phyloP scores from a whole-genome alignment of 2,329 filamentous ascomycete genomes.

The Beauveria pseudobassiana region DNA sequence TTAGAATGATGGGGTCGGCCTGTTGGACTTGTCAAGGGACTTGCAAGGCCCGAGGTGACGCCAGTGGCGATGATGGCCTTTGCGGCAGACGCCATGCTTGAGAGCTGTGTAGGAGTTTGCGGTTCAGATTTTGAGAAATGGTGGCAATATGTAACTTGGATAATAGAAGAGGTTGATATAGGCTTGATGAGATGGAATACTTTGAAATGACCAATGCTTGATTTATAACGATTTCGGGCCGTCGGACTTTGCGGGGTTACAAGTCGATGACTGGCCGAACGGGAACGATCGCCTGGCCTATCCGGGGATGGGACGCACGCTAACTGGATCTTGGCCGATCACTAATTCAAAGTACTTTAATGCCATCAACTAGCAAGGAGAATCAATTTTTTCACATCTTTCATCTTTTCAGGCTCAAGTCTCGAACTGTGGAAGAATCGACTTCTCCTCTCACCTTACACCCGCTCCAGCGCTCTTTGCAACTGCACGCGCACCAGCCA shows the following conservation, averaged over 20 bases:
- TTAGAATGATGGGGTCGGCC: not conserved
- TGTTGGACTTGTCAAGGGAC: constrained; percentile 9
- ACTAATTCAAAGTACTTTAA: not conserved
- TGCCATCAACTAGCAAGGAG: not conserved
- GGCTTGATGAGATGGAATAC: not conserved
- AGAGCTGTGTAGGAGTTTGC: not conserved
- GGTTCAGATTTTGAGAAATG: no score
- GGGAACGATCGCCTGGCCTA: not conserved
- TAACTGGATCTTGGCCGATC: not conserved
- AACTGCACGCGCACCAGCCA: constrained; percentile 7
- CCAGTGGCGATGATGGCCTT: constrained; percentile 46
- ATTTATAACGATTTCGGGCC: not conserved
- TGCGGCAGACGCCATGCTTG: constrained; percentile 14
- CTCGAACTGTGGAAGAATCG: no score
- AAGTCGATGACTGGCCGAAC: not conserved
- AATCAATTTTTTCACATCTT: not conserved
- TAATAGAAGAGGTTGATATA: not conserved
- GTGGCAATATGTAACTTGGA: not conserved
- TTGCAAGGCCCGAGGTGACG: constrained; percentile 41
- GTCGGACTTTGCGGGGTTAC: constrained; percentile 5
- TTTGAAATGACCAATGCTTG: not conserved
- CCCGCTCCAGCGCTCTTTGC: not conserved
- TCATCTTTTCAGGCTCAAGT: not conserved
- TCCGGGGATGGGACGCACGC: not conserved
- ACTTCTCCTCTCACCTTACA: no score